Evolutionary conservation across 2,329 filamentous ascomycete genomes (phyloP), one percentile per base, ranked within the genome.

Genomic region (Exserohilum rostratum): DNA sequence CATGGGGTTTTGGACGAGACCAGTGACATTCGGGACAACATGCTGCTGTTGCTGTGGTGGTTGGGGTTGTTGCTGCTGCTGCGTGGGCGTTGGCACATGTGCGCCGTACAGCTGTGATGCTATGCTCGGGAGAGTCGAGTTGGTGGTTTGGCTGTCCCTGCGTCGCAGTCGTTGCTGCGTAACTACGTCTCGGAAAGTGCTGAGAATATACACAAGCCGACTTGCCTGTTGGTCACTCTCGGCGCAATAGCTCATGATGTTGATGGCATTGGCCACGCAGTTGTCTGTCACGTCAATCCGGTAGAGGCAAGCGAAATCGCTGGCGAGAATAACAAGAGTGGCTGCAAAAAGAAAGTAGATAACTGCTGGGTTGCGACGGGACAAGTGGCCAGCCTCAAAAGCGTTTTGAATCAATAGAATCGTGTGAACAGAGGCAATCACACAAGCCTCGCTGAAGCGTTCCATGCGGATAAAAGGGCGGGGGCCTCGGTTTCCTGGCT

Each of bases 391-490:
- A 27, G 75, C 76, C 30, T 77, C 75, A 52, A 72, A 78, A 0
- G 76, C 75, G 42, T 75, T 75, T 43, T 77, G 73, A 4, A 76
- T 67, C 2, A 77, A 61, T 10, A 75, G 69, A 10, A 77, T 72
- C 3, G 74, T 78, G 47, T 77, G 76, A 6, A 72, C 72, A 1
- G 75, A 77, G 1, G 76, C 75, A 27, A 76, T 77, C 10, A 78
- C 70, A 47, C 76, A 78, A 9, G 76, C 75, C 60, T 78, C 75
- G 51, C 74, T 76, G 52, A 78, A 75, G 55, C 73, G 79, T 70
- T 82, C 81, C 82, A 86, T 77, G 7, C 73, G 68, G 7, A 70
- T 51, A 34, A 67, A 71, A 6, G 71, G 68, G 22, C 71, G 57
- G 17, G 66, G 69, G 3, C 61, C 66, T 43, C 65, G 60, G 10